Evolutionary conservation across 495 filamentous ascomycete genomes (phyloP), one percentile per base, ranked within the genome.

Genomic region (Usnea hakonensis): DNA sequence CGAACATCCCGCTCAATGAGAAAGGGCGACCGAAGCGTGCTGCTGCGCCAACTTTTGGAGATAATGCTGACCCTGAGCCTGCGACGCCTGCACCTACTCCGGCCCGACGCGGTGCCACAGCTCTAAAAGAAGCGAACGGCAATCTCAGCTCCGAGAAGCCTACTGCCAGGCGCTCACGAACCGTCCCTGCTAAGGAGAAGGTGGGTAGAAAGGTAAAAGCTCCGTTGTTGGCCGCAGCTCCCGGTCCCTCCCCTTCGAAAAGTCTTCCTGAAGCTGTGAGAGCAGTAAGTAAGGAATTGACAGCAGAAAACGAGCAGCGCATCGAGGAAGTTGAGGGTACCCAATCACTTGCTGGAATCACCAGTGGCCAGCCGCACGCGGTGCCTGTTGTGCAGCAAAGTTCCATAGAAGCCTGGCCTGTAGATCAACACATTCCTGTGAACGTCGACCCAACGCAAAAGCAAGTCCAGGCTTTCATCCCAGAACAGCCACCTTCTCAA

Each of bases 41-140:
- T 55, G 87, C 87, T 23, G 87, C 87, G 2, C 87, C 87, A 9
- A 84, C 79, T 0, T 90, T 90, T 74, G 87, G 87, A 26, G 81
- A 84, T 38, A 79, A 76, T 16, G 74, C 75, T 19, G 83, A 85
- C 50, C 76, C 76, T 26, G 87, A 90, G 59, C 67, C 76, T 26
- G 79, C 80, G 55, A 81, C 69, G 68, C 50, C 63, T 52, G 58
- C 65, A 67, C 53, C 66, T 37, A 69, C 61, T 64, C 72, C 63
- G 9, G 57, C 65, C 11, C 58, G 81, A 35, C 81, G 85, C 60
- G 77, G 82, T 33, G 80, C 76, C 2, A 76, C 76, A 54, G 64
- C 72, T 46, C 66, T 66, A 21, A 79, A 78, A 55, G 63, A 46
- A 8, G 28, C 52, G 6, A 79, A 81, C 64, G 76, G 76, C 33